Evolutionary conservation across 345 rosid genomes (phyloP), one percentile per base, ranked within the genome.

Genomic region (Sapria himalayana): DNA sequence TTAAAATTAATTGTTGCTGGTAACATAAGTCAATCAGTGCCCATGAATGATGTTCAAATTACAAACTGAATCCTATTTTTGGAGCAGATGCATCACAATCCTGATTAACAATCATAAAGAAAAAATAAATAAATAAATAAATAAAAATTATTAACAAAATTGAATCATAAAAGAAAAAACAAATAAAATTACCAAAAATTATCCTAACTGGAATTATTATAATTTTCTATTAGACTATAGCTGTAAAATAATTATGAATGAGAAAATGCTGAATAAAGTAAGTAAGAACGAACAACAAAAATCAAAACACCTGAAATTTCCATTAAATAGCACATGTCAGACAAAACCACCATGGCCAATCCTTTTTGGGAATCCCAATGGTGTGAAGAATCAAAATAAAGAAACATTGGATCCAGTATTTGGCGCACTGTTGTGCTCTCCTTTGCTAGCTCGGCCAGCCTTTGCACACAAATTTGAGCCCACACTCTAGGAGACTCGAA

Each of bases 381-480:
- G 38, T 57, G 60, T 22, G 71, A 64, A 48, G 68, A 69, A 58
- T 82, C 84, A 15, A 89, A 86, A 52, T 76, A 76, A 12, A 58
- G 32, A 46, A 89, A 72, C 76, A 79, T 71, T 19, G 86, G 93
- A 58, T 89, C 98, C 61, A 89, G 48, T 29, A 89, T 66, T 41
- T 40, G 53, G 45, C 98, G 81, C 65, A 79, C 61, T 25, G 93
- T 77, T 48, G 81, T 65, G 37, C 76, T 74, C 66, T 89, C 98
- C 62, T 77, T 73, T 47, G 86, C 92, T 43, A 89, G 54, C 50
- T 89, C 95, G 58, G 71, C 81, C 84, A 89, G 57, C 63, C 77
- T 71, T 60, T 89, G 98, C 33, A 89, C 56, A 56, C 98, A 82
- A 46, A 89, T 77, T 59, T 62, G 93, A 41, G 95, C 84, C 98